A percentile compares a stretch with the other conserved stretches of the same genome.
These are phyloP conservation scores for Amphibolis antarctica DNA, from an alignment of 106 monocot genomes.

Conservation along the genomic window DNA sequence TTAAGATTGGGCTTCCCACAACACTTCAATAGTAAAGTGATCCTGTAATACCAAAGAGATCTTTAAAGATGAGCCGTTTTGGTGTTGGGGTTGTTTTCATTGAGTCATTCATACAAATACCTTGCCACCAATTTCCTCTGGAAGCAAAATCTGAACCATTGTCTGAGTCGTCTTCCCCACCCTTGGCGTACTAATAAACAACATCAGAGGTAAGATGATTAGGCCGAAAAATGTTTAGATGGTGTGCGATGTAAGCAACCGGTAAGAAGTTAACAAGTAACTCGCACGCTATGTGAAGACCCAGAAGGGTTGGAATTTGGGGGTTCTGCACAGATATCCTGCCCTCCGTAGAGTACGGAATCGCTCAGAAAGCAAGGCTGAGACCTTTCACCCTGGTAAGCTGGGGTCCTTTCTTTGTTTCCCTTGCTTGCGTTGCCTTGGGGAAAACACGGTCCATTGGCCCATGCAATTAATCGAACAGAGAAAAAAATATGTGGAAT, in stretches of 20 bases:
- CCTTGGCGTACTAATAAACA: neutral
- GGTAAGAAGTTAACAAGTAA: neutral
- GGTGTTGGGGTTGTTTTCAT: neutral
- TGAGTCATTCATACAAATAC: slow-evolving; percentile 5
- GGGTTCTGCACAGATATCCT: slow-evolving; percentile 17
- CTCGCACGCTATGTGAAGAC: slow-evolving; percentile 7
- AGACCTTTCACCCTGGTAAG: slow-evolving; percentile 7
- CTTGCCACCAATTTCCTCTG: slow-evolving; percentile 15
- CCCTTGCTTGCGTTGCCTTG: slow-evolving; percentile 4
- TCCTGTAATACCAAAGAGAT: neutral
- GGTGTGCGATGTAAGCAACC: neutral
- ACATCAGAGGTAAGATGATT: neutral
- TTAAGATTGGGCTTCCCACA: neutral
- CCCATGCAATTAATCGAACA: neutral
- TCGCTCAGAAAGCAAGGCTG: slow-evolving; percentile 15
- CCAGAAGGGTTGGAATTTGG: neutral
- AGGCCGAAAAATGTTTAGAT: neutral
- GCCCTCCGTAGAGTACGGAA: slow-evolving; percentile 23
- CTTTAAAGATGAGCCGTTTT: neutral
- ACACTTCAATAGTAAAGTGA: slow-evolving; percentile 11
- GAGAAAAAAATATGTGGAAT: no score
- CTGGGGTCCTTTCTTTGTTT: slow-evolving; percentile 1
- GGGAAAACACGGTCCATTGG: no score
- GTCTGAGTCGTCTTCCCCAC: neutral
- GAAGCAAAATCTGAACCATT: slow-evolving; percentile 8